Base-by-base conservation (phyloP, 2,329 filamentous ascomycete genomes). In the Pyrenochaeta sp. region DNA sequence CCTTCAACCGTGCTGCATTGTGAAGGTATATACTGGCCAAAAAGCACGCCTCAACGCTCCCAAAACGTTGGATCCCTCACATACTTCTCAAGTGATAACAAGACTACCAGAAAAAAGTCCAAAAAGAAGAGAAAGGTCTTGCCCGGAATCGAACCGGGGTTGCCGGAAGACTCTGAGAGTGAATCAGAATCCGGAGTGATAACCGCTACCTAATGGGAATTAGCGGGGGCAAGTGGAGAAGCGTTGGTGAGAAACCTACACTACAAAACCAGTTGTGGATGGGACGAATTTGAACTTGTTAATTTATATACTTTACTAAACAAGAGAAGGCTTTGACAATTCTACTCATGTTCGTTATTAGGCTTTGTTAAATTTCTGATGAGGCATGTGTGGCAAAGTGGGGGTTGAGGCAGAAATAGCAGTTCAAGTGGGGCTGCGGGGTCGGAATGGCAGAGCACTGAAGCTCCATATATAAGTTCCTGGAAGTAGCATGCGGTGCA, bases 151-250 rank as follows among this genome's bases (percentile, higher is more conserved):
- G 64, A 67, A 67, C 64, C 54, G 62, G 66, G 66, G 66, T 67
- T 64, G 62, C 64, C 66, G 63, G 65, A 68, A 67, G 36, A 52
- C 37, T 46, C 56, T 61, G 56, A 61, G n/a, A 4, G 8, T 42
- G 9, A 6, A 52, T 69, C 66, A 69, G 66, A 69, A 69, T 69
- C 66, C 62, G 66, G 62, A 67, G 66, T 69, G 66, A 67, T 69
- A 62, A 69, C 66, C 66, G 58, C 66, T 69, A 65, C 62, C 62
- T 55, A 8, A 36, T 44, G 44, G 36, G 34, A 19, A 56, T 63
- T 59, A 53, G 48, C 50, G 51, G 46, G 42, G 45, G 45, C 40
- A 54, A 50, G 47, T 42, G 9, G 36, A 32, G 46, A 24, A 47
- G 19, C 30, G 51, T 51, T 51, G 8, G 44, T 2, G 4, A 27